A percentile compares a stretch with the other conserved stretches of the same genome.
These are phyloP conservation scores for Leucosporidium creatinivorum DNA, from an alignment of 768 basidiomycete species.

Conservation along the genomic window DNA sequence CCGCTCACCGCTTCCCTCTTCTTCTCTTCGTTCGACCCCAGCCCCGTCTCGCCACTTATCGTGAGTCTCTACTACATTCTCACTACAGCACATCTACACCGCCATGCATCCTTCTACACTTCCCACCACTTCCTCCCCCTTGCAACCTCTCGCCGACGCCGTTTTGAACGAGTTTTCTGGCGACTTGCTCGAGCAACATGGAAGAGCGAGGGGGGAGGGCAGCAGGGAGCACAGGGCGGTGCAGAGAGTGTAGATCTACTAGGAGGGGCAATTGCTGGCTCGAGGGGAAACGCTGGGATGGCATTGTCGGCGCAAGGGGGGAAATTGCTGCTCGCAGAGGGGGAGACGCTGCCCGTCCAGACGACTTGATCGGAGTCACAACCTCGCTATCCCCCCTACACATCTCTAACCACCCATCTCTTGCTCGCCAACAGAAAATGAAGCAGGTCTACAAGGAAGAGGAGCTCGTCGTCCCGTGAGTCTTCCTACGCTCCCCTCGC, in stretches of 20 bases:
- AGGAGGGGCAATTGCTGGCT: background rate
- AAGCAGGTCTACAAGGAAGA: conserved; percentile 46
- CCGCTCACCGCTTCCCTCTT: background rate
- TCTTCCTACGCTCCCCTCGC: background rate
- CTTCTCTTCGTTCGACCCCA: background rate
- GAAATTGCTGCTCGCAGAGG: background rate
- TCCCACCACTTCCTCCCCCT: background rate
- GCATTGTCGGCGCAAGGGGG: background rate
- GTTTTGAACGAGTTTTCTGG: background rate
- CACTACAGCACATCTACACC: background rate
- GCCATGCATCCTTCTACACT: background rate
- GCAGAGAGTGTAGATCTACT: background rate
- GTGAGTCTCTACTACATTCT: background rate
- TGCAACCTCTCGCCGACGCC: background rate
- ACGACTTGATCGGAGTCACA: background rate
- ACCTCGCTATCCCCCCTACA: background rate
- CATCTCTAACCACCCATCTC: background rate
- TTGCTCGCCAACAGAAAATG: conserved; percentile 48
- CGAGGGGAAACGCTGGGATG: background rate
- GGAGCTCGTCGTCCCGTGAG: conserved; percentile 71
- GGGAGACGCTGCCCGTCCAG: background rate
- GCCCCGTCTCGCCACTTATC: background rate
- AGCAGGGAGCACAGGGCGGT: background rate
- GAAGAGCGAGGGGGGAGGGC: too few species aligned
- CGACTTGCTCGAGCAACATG: background rate